Evolutionary conservation across 129 eudicot genomes (phyloP), one percentile per base, ranked within the genome.

Genomic region (Lonicera japonica): DNA sequence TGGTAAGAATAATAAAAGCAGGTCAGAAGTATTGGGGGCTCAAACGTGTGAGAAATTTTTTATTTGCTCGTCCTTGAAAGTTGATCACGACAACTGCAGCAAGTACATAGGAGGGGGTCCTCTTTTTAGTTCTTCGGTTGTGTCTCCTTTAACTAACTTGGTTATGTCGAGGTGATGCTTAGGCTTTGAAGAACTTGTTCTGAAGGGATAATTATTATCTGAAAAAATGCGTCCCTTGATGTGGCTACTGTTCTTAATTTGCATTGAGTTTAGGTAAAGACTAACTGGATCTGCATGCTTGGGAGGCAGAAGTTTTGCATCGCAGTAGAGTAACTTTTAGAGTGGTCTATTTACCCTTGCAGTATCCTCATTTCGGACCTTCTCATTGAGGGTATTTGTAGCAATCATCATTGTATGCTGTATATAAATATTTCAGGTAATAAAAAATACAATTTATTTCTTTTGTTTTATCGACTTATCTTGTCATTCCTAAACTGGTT

Each of bases 161-260:
- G 92, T 84, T 53, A 74, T 91, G 94, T 83, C 94, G 15, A 68
- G 77, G 66, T 90, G 78, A 86, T 66, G 55, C 15, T 47, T 13
- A 4, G 1, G 8, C 34, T 25, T 6, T 12, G 38, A 43, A 8
- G 8, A n/a, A 3, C 63, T 34, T 22, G 7, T 11, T 23, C 19
- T 9, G 29, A 58, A 29, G 12, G 21, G 5, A 16, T 58, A 0
- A 8, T 56, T 25, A 23, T 11, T 56, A 5, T 24, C 36, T 56
- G 15, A 56, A n/a, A n/a, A n/a, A 13, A 11, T 55, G 21, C 12
- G n/a, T n/a, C n/a, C n/a, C 53, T 47, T 15, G 53, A 25, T 34
- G 12, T 57, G 43, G 15, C 21, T 3, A 25, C 19, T 17, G 65
- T 16, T 15, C 13, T 2, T 36, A 18, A 46, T 29, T 29, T 29